Evolutionary conservation across 129 eudicot genomes (phyloP).

Genomic region (Artemisia argyi): DNA sequence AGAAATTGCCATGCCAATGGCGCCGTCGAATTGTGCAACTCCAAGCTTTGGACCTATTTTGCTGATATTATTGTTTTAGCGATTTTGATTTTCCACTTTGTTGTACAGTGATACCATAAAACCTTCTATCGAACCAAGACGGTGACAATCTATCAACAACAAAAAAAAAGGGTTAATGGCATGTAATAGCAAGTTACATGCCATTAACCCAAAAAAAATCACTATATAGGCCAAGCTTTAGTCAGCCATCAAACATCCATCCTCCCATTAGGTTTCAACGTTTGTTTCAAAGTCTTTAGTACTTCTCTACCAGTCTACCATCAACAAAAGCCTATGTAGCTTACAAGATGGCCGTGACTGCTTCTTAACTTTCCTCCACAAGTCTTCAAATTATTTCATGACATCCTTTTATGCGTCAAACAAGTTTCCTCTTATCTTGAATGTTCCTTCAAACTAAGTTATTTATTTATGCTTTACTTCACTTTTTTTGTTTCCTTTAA

Average conservation of each 20-base stretch:
- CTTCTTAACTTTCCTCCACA: not conserved
- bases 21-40: not conserved
- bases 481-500: constrained; percentile 1
- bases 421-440: not conserved
- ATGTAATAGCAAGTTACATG: no score
- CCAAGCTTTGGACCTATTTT: not conserved
- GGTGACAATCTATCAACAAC: not conserved
- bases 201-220: no score
- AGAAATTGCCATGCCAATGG: not conserved
- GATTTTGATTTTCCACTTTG: not conserved
- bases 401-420: not conserved
- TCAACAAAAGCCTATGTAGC: not conserved
- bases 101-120: not conserved
- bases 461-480: constrained; percentile 11
- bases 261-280: not conserved
- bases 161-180: no score
- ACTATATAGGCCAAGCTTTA: not conserved
- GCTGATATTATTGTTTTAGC: not conserved
- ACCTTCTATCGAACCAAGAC: not conserved
- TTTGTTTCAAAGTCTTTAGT: not conserved
- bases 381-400: not conserved
- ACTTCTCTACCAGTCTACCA: not conserved
- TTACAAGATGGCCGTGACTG: not conserved
- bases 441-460: constrained; percentile 19
- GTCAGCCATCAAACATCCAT: not conserved